Conservation (phyloP, 2,329 filamentous ascomycete genomes). For the Cladosporium phlei region DNA sequence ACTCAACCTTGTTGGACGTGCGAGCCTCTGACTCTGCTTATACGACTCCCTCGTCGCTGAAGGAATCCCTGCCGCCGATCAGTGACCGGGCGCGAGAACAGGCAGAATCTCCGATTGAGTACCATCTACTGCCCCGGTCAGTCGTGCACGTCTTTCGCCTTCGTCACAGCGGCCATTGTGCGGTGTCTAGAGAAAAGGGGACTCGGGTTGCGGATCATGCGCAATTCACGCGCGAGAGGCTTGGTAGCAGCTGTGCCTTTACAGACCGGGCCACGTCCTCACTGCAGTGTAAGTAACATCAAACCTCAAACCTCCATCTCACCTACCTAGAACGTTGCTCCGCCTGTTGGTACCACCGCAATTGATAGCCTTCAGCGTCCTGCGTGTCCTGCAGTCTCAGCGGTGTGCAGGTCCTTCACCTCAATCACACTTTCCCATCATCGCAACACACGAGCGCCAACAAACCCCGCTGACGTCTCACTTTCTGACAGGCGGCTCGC, state of each 20-base stretch:
- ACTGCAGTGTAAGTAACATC: constrained; percentile 15
- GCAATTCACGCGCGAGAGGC: constrained; percentile 10
- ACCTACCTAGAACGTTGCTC: constrained; percentile 7
- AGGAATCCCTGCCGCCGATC: constrained; percentile 11
- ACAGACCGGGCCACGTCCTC: constrained; percentile 9
- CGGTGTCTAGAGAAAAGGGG: constrained; percentile 22
- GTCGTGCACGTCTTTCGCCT: constrained; percentile 22
- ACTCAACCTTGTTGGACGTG: constrained; percentile 53
- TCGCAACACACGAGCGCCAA: constrained; percentile 17
- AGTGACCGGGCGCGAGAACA: constrained; percentile 17
- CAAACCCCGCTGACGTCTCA: constrained; percentile 19
- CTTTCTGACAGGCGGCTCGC: constrained; percentile 21
- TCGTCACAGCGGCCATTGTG: constrained; percentile 23
- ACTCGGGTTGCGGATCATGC: constrained; percentile 8
- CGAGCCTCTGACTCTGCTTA: constrained; percentile 6
- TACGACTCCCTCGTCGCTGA: background rate
- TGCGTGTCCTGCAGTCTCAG: constrained; percentile 6
- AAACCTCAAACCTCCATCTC: constrained; percentile 6
- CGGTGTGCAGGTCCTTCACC: constrained; percentile 7
- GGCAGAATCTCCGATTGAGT: constrained; percentile 31
- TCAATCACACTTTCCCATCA: constrained; percentile 15
- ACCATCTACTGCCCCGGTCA: constrained; percentile 24
- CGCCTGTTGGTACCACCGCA: constrained; percentile 12
- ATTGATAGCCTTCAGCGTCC: background rate
- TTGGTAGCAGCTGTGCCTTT: constrained; percentile 17